Evolutionary conservation across 176 grass and related monocot species (phyloP), one percentile per base, ranked within the genome.

Genomic region (Cymbopogon citratus): DNA sequence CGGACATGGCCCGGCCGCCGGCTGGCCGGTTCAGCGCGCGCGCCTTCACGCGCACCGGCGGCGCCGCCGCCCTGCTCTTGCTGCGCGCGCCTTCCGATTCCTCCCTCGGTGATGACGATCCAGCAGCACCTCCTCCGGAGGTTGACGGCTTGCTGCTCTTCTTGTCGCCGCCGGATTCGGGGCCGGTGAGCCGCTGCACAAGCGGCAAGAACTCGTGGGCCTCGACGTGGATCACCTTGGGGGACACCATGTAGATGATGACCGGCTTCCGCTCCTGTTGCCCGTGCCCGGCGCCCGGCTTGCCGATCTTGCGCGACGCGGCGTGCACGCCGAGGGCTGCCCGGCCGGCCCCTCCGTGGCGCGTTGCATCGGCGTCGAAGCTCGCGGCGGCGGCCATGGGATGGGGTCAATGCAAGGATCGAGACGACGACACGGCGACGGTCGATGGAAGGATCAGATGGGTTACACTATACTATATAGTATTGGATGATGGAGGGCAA

Each of bases 191-290:
- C n/a, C 94, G 81, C 87, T 97, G 94, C 80, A 93, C 94, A 60
- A 97, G 81, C 21, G 89, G 76, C 94, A 93, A 81, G 86, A 97
- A 97, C 89, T 97, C 94, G 48, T 88, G 87, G 1, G 94, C 88
- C 84, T 97, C 94, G 18, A 91, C 94, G 63, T 97, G 94, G 84
- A 97, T 93, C 34, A 97, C 79, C 91, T 97, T 91, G 69, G 94
- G 94, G 12, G 91, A 84, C 14, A 91, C 94, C 91, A 97, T 87
- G 84, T 97, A 97, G 69, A 93, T 97, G 75, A 97, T 93, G 15
- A 93, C 87, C 36, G 94, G 94, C 66, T 91, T 87, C 29, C 90
- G 76, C 21, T 91, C 69, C 66, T 82, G 83, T 73, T 74, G 75
- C 12, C 62, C 44, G 57, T 63, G 65, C 33, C 76, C 41, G 16